These are phyloP conservation scores for Neonectria hederae DNA, from an alignment of 2,329 filamentous ascomycete species.

Conservation along the genomic window DNA sequence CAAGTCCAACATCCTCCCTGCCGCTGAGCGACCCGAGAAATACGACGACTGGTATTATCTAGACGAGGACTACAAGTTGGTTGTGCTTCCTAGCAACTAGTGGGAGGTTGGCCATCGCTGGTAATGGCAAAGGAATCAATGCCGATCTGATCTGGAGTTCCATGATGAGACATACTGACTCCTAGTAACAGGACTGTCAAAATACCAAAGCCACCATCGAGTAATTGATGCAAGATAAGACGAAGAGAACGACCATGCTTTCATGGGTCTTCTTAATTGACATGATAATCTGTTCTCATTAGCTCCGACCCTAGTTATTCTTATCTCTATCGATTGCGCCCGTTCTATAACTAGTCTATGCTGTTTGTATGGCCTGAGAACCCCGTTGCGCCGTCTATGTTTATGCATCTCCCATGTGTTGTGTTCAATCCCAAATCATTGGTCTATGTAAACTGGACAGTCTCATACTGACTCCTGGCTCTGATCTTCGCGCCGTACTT, in stretches of 20 bases:
- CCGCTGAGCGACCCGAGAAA: slow-evolving; percentile 44
- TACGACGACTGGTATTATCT: slow-evolving; percentile 53
- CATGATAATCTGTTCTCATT: no score
- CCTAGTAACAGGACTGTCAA: background rate
- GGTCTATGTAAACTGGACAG: slow-evolving; percentile 36
- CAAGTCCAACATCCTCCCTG: slow-evolving; percentile 42
- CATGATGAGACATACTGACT: background rate
- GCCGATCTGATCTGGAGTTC: background rate
- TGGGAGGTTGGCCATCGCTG: background rate
- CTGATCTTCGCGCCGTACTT: slow-evolving; percentile 52
- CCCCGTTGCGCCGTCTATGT: background rate
- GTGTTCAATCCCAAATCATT: background rate
- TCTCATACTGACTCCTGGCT: slow-evolving; percentile 48
- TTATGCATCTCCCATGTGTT: background rate
- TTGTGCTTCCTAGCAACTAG: slow-evolving; percentile 35
- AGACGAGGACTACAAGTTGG: slow-evolving; percentile 45
- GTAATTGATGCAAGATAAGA: background rate
- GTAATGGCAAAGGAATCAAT: no score
- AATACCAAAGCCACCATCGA: background rate
- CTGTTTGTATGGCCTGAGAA: background rate
- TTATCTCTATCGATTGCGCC: background rate
- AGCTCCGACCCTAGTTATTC: background rate
- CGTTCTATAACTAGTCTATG: background rate
- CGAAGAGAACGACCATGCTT: background rate
- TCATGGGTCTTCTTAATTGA: background rate